Base-by-base conservation (phyloP, 768 basidiomycete species). In the Hygrophoropsis aurantiaca region DNA sequence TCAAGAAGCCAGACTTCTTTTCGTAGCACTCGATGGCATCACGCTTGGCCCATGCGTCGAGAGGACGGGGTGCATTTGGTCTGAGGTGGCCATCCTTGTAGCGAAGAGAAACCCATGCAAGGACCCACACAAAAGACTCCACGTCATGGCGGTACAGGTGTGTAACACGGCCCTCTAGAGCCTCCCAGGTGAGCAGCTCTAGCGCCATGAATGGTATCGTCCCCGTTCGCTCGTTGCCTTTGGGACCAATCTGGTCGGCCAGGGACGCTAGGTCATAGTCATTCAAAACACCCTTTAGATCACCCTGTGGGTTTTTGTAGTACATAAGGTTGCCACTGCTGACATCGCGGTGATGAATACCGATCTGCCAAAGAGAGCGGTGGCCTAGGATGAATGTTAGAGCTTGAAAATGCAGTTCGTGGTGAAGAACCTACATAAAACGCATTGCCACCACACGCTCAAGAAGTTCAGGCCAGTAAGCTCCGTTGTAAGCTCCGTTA, bases 171-270 rank as follows among this genome's bases (percentile, higher is more conserved):
- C 59, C 58, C 5, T 44, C 40, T 37, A 42, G 52, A n/a, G 33
- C 41, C 3, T 44, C 42, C 0, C 54, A n/a, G 4, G 26, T 47
- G 20, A 68, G 52, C 15, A 70, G 46, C 11, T 62, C 58, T 2
- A 65, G 21, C 3, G 64, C 67, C 60, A 69, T 71, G 55, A 71
- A 72, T 18, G 64, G 57, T 4, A 66, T 35, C 13, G 58, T 64
- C 4, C 65, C 60, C 5, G 60, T 61, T 5, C 51, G 51, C 21
- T 58, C 51, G 13, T 39, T 46, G 6, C 54, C 54, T 35, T 21
- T 44, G 2, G 24, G 19, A 21, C 15, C 30, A 39, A 53, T 34
- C 6, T 13, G 7, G 6, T 7, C 13, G n/a, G 21, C 40, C 44
- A 48, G 27, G 44, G 40, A 44, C 26, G 58, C 46, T 21, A 68